A percentile compares a stretch with the other conserved stretches of the same genome.
Conservation (phyloP, 345 rosid genomes). For the Luvunga scandens region DNA sequence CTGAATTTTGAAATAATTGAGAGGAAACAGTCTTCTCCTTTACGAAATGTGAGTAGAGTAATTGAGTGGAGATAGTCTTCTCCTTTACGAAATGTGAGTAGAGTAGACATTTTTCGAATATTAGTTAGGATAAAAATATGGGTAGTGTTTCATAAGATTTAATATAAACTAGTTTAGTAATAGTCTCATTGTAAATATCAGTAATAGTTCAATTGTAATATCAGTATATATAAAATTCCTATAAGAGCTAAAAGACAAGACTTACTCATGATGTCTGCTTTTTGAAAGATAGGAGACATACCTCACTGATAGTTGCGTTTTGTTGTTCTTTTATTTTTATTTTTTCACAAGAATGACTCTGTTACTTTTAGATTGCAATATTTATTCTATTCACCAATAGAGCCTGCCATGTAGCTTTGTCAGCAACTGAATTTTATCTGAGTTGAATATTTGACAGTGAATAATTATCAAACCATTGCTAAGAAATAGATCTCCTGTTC, state of each 20-base stretch:
- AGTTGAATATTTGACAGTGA: background rate
- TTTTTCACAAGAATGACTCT: background rate
- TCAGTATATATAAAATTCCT: no score
- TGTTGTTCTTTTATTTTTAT: background rate
- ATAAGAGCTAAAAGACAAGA: no score
- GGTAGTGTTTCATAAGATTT: no score
- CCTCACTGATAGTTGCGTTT: background rate
- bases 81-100: no score
- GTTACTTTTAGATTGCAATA: background rate
- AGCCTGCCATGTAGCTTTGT: background rate
- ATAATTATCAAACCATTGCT: background rate
- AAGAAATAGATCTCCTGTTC: background rate
- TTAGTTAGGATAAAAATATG: no score
- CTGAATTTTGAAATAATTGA: no score
- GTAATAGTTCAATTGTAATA: no score
- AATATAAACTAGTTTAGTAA: no score
- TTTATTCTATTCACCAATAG: background rate
- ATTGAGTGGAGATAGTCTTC: no score
- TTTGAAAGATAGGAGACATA: background rate
- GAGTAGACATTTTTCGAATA: rapidly evolving
- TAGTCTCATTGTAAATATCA: no score
- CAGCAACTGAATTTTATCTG: background rate
- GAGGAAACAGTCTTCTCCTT: rapidly evolving
- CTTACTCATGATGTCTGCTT: background rate
- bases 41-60: no score